phyloP scores from a whole-genome alignment of 176 grass and related monocot genomes.

The Thalia dealbata region DNA sequence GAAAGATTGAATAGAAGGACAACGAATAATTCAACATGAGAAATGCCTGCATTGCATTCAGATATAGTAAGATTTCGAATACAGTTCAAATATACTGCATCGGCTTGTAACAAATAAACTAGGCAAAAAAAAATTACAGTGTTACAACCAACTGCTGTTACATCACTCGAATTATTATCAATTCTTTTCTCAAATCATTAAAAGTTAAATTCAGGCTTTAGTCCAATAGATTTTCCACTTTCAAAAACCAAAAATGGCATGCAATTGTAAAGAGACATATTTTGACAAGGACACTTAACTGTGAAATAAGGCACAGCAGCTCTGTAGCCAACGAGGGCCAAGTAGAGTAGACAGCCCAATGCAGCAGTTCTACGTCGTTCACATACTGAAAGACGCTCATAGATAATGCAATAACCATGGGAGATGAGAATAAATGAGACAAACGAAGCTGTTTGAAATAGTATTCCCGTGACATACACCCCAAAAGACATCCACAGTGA shows the following conservation, averaged over 20 bases:
- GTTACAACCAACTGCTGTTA: neutral
- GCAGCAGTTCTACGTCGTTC: conserved; percentile 65
- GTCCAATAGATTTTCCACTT: neutral
- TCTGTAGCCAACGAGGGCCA: conserved; percentile 84
- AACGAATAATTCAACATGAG: conserved; percentile 58
- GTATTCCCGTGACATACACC: conserved; percentile 85
- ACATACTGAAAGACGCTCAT: conserved; percentile 62
- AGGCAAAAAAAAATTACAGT: neutral
- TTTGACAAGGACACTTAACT: conserved; percentile 24
- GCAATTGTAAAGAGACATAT: neutral
- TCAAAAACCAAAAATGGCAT: neutral
- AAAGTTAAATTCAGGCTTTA: neutral
- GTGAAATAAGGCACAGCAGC: conserved; percentile 82
- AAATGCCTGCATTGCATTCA: conserved; percentile 34
- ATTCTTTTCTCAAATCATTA: neutral
- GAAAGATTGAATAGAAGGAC: conserved; percentile 76
- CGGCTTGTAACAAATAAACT: neutral
- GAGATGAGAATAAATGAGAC: conserved; percentile 92
- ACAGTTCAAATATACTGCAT: neutral
- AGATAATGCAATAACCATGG: conserved; percentile 87
- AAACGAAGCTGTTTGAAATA: conserved; percentile 89
- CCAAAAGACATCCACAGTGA: conserved; percentile 98
- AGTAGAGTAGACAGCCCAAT: conserved; percentile 65
- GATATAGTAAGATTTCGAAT: neutral
- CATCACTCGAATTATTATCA: neutral